Evolutionary conservation across 2,329 filamentous ascomycete genomes (phyloP), one percentile per base, ranked within the genome.

Genomic region (Zymoseptoria brevis): DNA sequence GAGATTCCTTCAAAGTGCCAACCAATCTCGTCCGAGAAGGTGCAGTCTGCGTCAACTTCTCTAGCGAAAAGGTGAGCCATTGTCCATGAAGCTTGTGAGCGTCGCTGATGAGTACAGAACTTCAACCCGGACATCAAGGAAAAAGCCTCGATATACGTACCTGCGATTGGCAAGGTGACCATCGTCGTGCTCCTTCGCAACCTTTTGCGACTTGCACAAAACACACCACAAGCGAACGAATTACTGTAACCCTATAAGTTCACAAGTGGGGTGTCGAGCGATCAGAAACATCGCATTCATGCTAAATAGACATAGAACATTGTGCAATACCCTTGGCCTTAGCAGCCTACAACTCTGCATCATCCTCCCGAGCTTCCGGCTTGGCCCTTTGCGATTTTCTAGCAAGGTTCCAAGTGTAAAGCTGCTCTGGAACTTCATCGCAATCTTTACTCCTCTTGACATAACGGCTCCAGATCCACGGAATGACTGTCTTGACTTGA

Each of bases 11-110:
- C 82, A 96, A 97, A 79, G 88, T 99, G 24, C 89, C 92, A 5
- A 88, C 87, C 3, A 83, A 89, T 55, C 79, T 94, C 62, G 80
- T 99, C 69, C 84, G 90, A 53, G 89, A 96, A 58, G 94, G 94
- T 53, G 92, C 90, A 29, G 90, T 96, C n/a, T 99, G 94, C 80
- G 92, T 99, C 78, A 99, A 99, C 77, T 97, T 99, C 74, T 95
- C 91, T 7, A 96, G 90, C 55, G 90, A 89, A 75, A 90, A 92
- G 80, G 82, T 84, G 69, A 60, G 75, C 56, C 21, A 21, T 9
- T 7, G 2, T 19, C 8, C 8, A n/a, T n/a, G 19, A 55, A 51
- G 30, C 19, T 4, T 54, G 4, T 19, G 41, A 19, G 19, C 21
- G 13, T 16, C 35, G 48, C 24, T 59, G 55, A 57, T 60, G 63